Evolutionary conservation across 768 basidiomycete species (phyloP).

Genomic region (Macrolepiota dolichaula): DNA sequence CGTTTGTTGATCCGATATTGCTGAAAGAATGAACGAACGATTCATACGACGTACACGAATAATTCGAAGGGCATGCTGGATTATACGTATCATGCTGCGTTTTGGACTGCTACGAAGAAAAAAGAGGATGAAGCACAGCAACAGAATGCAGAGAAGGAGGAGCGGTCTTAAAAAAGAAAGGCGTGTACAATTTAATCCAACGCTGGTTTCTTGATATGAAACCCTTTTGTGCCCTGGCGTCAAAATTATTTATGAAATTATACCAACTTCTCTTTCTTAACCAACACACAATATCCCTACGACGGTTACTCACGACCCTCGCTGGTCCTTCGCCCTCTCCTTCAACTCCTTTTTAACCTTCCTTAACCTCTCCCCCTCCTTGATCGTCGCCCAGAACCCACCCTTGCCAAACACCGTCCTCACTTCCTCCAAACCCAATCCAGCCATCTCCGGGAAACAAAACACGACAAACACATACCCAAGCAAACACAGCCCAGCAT

Average conservation of each 20-base stretch:
- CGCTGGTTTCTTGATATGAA: no score
- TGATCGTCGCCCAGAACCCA: slow-evolving; percentile 54
- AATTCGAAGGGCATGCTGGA: slow-evolving; percentile 78
- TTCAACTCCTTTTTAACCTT: slow-evolving; percentile 40
- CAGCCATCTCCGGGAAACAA: slow-evolving; percentile 81
- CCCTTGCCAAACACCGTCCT: slow-evolving; percentile 53
- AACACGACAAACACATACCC: slow-evolving; percentile 66
- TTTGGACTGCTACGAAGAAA: slow-evolving; percentile 70
- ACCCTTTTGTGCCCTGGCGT: no score
- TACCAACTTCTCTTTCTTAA: neutral
- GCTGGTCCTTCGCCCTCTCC: slow-evolving; percentile 23
- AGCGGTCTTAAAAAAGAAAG: no score
- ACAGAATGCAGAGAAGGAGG: neutral
- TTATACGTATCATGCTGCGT: slow-evolving; percentile 80
- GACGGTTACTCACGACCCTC: neutral
- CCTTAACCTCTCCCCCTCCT: slow-evolving; percentile 50
- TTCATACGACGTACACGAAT: slow-evolving; percentile 85
- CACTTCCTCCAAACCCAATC: slow-evolving; percentile 67
- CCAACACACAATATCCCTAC: no score
- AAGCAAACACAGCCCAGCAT: slow-evolving; percentile 67
- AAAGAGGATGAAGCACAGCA: neutral
- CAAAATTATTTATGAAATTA: neutral
- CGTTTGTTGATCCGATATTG: neutral
- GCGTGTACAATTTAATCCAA: no score
- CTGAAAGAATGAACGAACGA: slow-evolving; percentile 69